Evolutionary conservation across 2,329 filamentous ascomycete species (phyloP).

Genomic region (Aspergillus awamori): DNA sequence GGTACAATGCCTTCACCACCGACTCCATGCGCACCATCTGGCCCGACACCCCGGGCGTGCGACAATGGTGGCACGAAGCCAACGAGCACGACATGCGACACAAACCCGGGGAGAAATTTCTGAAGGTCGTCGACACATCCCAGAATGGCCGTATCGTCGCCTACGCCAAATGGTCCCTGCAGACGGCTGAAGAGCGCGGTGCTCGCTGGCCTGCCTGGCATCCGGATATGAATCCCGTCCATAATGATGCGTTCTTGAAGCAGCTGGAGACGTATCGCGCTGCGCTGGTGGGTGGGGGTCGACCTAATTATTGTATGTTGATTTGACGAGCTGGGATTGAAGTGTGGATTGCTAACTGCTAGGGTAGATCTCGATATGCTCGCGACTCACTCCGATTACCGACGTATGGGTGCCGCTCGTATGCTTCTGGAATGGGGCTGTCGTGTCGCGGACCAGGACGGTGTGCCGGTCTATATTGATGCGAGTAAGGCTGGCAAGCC

Average conservation of each 20-base stretch:
- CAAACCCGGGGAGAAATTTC: constrained; percentile 29
- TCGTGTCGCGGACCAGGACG: constrained; percentile 16
- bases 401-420: constrained; percentile 22
- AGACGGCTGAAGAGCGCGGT: constrained; percentile 28
- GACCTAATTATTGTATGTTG: constrained; percentile 31
- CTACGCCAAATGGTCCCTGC: constrained; percentile 36
- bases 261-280: constrained; percentile 24
- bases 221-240: constrained; percentile 20
- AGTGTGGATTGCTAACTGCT: background rate
- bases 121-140: constrained; percentile 31
- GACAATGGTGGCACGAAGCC: constrained; percentile 30
- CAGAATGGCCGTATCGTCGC: constrained; percentile 26
- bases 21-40: constrained; percentile 24
- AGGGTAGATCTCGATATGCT: constrained; percentile 17
- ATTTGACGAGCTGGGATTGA: too few species aligned
- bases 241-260: constrained; percentile 25
- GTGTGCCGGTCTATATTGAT: constrained; percentile 17
- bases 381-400: constrained; percentile 26
- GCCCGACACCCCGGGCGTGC: constrained; percentile 33
- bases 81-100: constrained; percentile 26
- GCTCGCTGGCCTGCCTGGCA: constrained; percentile 34
- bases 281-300: constrained; percentile 26
- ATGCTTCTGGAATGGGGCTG: constrained; percentile 26
- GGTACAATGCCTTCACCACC: constrained; percentile 30
- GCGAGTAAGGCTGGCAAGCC: constrained; percentile 13